A percentile compares a stretch with the other conserved stretches of the same genome.
Evolutionary conservation across 2,329 filamentous ascomycete species (phyloP).

Genomic region (Hypoxylon sp.): DNA sequence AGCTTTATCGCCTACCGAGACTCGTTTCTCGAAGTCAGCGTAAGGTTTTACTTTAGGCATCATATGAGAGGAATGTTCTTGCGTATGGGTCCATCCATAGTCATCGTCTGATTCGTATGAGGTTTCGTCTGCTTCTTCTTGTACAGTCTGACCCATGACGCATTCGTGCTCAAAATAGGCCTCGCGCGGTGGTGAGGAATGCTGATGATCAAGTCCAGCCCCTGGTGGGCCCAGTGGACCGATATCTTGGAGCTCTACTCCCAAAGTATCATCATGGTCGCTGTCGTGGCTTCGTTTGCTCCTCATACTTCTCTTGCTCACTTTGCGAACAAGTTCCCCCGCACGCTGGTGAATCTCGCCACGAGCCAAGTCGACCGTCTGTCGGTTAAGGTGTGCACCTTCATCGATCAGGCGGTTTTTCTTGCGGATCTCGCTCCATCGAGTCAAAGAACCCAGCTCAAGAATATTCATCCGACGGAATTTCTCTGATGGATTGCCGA

Average conservation of each 20-base stretch:
- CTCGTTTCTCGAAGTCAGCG: conserved; percentile 32
- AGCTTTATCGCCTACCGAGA: conserved; percentile 6
- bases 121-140: conserved; percentile 54
- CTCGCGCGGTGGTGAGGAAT: conserved; percentile 42
- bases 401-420: conserved; percentile 71
- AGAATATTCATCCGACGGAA: conserved; percentile 78
- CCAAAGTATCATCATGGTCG: conserved; percentile 48
- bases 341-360: conserved; percentile 53
- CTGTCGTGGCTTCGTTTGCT: conserved; percentile 53
- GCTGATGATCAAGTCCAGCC: conserved; percentile 44
- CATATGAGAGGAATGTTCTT: conserved; percentile 45
- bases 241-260: conserved; percentile 37
- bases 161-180: conserved; percentile 55
- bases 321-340: conserved; percentile 54
- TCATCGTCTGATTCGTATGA: conserved; percentile 42
- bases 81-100: conserved; percentile 32
- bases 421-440: conserved; percentile 80
- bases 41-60: conserved; percentile 45
- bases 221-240: conserved; percentile 37
- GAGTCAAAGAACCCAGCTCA: conserved; percentile 76
- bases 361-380: conserved; percentile 54
- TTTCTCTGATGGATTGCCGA: conserved; percentile 79
- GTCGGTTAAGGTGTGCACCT: conserved; percentile 55
- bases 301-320: conserved; percentile 54
- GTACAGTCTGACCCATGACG: conserved; percentile 57